These are phyloP conservation scores for Podaxis mareebaensis DNA, from an alignment of 768 basidiomycete genomes.

Conservation along the genomic window DNA sequence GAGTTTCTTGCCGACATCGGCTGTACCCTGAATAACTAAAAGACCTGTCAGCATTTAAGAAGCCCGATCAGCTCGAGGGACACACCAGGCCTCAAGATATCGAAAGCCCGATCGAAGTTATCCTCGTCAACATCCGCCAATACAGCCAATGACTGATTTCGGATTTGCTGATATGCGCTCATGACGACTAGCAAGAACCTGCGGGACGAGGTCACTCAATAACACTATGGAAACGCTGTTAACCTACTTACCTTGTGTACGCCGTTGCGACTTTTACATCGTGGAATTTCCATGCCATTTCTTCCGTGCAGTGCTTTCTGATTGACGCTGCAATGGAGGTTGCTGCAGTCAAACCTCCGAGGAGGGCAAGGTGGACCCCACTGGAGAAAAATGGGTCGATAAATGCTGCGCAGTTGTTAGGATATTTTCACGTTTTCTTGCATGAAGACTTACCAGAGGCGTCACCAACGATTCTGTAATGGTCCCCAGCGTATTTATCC, in stretches of 20 bases:
- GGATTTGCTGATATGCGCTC: conserved; percentile 51
- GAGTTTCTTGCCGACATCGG: conserved; percentile 32
- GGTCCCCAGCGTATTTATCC: conserved; percentile 29
- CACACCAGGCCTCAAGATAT: conserved; percentile 42
- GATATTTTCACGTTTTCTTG: not conserved
- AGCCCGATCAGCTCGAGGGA: not conserved
- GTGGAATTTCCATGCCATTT: conserved; percentile 30
- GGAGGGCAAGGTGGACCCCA: conserved; percentile 42
- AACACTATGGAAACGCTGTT: not conserved
- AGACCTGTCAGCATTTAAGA: conserved; percentile 1
- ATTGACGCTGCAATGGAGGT: conserved; percentile 33
- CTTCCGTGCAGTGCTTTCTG: conserved; percentile 30
- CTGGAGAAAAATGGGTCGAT: conserved; percentile 69
- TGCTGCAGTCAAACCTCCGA: conserved; percentile 39
- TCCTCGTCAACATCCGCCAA: conserved; percentile 46
- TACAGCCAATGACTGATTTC: conserved; percentile 37
- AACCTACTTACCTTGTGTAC: conserved; percentile 31
- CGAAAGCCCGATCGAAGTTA: conserved; percentile 50
- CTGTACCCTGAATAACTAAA: conserved; percentile 28
- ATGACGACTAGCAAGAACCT: conserved; percentile 50
- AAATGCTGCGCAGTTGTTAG: conserved; percentile 35
- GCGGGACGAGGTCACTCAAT: not conserved
- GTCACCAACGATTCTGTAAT: conserved; percentile 35
- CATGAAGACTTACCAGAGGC: conserved; percentile 27
- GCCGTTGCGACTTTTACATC: conserved; percentile 31